A percentile compares a stretch with the other conserved stretches of the same genome.
These are phyloP conservation scores for Schwanniomyces occidentalis DNA, from an alignment of 805 yeast species.

Conservation along the genomic window DNA sequence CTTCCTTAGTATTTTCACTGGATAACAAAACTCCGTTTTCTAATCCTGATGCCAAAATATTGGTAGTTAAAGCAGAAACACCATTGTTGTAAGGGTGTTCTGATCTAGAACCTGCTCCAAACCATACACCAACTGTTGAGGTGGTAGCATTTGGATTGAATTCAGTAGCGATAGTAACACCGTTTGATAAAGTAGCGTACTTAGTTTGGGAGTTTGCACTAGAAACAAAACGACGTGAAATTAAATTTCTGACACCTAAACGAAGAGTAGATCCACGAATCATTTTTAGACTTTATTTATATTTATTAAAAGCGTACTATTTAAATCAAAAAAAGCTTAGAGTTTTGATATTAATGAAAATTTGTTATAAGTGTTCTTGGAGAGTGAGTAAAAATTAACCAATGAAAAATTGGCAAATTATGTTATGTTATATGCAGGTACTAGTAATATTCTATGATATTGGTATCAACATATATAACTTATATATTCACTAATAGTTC, in stretches of 20 bases:
- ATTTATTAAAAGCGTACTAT: constrained; percentile 1
- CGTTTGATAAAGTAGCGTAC: constrained; percentile 72
- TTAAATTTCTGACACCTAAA: constrained; percentile 25
- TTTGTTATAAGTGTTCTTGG: constrained; percentile 5
- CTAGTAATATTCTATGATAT: no score
- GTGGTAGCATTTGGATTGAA: constrained; percentile 53
- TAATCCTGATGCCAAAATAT: constrained; percentile 44
- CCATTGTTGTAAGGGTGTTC: constrained; percentile 85
- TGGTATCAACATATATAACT: no score
- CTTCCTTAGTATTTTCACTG: constrained; percentile 60
- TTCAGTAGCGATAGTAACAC: constrained; percentile 73
- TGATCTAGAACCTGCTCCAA: constrained; percentile 76
- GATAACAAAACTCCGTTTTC: constrained; percentile 58
- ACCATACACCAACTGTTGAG: constrained; percentile 67
- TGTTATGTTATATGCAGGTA: constrained; percentile 6
- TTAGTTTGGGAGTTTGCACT: constrained; percentile 59
- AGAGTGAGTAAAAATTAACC: constrained; percentile 6
- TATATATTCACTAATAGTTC: no score
- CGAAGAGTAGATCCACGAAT: constrained; percentile 44
- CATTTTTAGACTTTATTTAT: constrained; percentile 21
- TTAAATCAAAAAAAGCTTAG: constrained; percentile 1
- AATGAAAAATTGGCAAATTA: constrained; percentile 8
- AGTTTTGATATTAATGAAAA: background rate
- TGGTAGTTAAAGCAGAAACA: constrained; percentile 64
- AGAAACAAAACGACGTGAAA: constrained; percentile 58